Base-by-base conservation (phyloP, 2,329 filamentous ascomycete species). In the Tolypocladium ophioglossoides region DNA sequence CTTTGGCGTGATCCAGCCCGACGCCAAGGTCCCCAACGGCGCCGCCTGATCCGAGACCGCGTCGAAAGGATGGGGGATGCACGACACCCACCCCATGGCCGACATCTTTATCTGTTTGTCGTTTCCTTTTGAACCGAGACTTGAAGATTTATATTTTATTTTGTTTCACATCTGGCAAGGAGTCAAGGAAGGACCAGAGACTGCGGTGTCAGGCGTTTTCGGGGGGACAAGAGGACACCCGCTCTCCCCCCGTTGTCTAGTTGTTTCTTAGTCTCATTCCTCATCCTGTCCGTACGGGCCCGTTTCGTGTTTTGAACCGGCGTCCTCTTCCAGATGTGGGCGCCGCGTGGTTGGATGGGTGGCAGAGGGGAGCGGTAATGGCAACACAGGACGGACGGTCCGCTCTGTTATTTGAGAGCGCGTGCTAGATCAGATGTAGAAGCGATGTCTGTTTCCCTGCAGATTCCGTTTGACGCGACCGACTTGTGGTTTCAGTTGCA, bases 1-100 rank as follows among this genome's bases (percentile, higher is more conserved):
- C 20, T 73, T 73, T 57, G 65, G 68, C 49, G 62, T 63, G 7
- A 55, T 57, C 38, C 46, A 60, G 16, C 46, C 44, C 18, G 37
- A 34, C 10, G 27, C 18, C 44, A 20, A 20, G 44, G 44, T 20
- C 27, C 10, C 44, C 9, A 48, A 48, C 11, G 44, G 27, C 12
- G 32, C 16, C 4, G 44, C 18, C 18, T 48, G 44, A 48, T 5
- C 20, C 5, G 12, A 14, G 7, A 18, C 4, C 40, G 12, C 20
- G 16, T 16, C 40, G 4, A 27, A 14, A 4, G 20, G 12, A n/a
- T n/a, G 20, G 40, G 5, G 18, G 39, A 5, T 24, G 20, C 11
- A 27, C 40, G 40, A 44, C n/a, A n/a, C n/a, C n/a, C 14, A 1
- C 20, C 12, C 40, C 24, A 3, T 22, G 41, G 41, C 41, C 24